Conservation (phyloP, 768 basidiomycete species). For the Boletus rex-veris region DNA sequence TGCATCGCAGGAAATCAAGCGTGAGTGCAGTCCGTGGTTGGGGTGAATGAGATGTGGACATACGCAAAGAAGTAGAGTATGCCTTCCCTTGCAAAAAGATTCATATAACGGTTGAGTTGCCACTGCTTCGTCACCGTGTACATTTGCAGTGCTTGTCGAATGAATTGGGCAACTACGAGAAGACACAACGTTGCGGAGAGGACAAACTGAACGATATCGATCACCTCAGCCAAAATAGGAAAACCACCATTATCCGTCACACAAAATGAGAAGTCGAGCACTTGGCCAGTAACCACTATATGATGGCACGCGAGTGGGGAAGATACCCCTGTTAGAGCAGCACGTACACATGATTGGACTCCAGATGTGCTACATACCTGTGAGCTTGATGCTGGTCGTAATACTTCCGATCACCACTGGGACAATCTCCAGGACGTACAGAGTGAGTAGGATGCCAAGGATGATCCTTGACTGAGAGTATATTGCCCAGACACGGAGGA, state of each 20-base stretch:
- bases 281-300: background rate
- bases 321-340: background rate
- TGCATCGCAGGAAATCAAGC: background rate
- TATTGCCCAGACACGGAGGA: slow-evolving; percentile 16
- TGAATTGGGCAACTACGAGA: background rate
- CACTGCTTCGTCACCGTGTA: background rate
- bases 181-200: background rate
- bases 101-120: background rate
- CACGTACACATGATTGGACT: background rate
- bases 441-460: slow-evolving; percentile 6
- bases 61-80: slow-evolving; percentile 6
- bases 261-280: slow-evolving; percentile 2
- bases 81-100: slow-evolving; percentile 4
- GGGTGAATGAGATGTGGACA: background rate
- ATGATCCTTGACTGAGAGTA: slow-evolving; percentile 7
- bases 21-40: background rate
- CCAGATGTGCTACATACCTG: background rate
- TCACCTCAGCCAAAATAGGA: background rate
- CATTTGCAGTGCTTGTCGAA: background rate
- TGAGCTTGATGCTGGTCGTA: background rate
- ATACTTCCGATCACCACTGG: background rate
- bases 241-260: too few relatives aligned
- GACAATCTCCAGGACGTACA: slow-evolving; percentile 5
- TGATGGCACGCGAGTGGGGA: too few relatives aligned
- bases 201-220: background rate